A percentile compares a stretch with the other conserved stretches of the same genome.
Evolutionary conservation across 78 protist genomes (phyloP).

Genomic region (Guillardia theta): DNA sequence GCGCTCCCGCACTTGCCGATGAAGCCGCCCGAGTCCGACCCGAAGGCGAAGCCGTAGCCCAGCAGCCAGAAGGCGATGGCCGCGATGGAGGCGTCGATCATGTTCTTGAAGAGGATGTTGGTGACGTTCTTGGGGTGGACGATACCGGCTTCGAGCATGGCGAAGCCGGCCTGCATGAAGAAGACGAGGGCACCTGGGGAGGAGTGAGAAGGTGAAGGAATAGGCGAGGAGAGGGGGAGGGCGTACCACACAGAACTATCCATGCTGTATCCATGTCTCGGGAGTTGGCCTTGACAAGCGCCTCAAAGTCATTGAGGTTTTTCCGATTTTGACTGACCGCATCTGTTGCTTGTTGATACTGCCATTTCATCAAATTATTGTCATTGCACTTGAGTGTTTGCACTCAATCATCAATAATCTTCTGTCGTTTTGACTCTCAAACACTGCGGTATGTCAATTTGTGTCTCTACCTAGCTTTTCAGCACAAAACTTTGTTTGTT

Average conservation of each 20-base stretch:
- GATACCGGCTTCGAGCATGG: conserved; percentile 4
- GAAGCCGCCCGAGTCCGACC: background rate
- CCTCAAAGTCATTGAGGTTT: background rate
- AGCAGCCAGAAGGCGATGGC: background rate
- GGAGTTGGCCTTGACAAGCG: background rate
- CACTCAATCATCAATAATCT: too few species aligned
- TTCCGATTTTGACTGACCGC: too few species aligned
- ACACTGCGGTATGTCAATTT: too few species aligned
- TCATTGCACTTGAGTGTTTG: too few species aligned
- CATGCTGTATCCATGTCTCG: background rate
- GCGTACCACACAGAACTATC: background rate
- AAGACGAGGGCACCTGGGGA: background rate
- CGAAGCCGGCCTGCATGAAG: background rate
- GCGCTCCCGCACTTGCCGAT: background rate
- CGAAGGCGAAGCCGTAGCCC: background rate
- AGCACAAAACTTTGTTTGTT: too few species aligned
- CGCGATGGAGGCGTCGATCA: background rate
- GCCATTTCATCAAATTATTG: too few species aligned
- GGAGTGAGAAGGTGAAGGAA: too few species aligned
- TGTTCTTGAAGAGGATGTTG: conserved; percentile 1
- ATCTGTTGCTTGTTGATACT: too few species aligned
- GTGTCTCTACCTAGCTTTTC: too few species aligned
- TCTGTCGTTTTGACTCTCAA: too few species aligned
- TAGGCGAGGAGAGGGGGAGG: too few species aligned
- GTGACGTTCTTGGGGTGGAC: conserved; percentile 20